phyloP scores from a whole-genome alignment of 1,139 yeast species.

The Pichia cactophila region DNA sequence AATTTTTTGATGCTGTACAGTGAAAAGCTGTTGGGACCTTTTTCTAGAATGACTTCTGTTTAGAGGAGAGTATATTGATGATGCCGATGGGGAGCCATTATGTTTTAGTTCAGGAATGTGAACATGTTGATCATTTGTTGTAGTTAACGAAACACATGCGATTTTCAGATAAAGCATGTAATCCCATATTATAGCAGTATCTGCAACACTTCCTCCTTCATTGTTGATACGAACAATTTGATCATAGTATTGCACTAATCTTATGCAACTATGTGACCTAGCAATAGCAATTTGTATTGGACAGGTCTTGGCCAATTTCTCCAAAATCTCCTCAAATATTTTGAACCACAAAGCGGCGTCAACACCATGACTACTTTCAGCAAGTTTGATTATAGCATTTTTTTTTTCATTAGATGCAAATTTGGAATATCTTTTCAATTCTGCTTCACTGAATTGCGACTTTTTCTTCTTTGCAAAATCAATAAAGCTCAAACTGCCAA shows the following conservation, averaged over 20 bases:
- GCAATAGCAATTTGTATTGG: slow-evolving; percentile 94
- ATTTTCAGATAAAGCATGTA: slow-evolving; percentile 68
- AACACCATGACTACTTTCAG: slow-evolving; percentile 89
- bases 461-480: slow-evolving; percentile 55
- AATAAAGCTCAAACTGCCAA: slow-evolving; percentile 63
- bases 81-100: slow-evolving; percentile 11
- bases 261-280: slow-evolving; percentile 83
- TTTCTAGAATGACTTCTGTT: slow-evolving; percentile 50
- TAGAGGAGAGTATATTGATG: slow-evolving; percentile 22
- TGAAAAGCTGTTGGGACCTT: slow-evolving; percentile 65
- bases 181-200: slow-evolving; percentile 29
- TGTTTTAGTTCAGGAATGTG: slow-evolving; percentile 41
- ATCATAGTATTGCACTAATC: slow-evolving; percentile 87
- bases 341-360: slow-evolving; percentile 95
- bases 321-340: slow-evolving; percentile 69
- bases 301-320: slow-evolving; percentile 67
- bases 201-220: slow-evolving; percentile 32
- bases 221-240: slow-evolving; percentile 59
- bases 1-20: slow-evolving; percentile 82
- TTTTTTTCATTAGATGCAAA: slow-evolving; percentile 49
- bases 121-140: slow-evolving; percentile 76
- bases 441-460: slow-evolving; percentile 72
- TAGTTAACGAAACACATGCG: slow-evolving; percentile 86
- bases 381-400: slow-evolving; percentile 62
- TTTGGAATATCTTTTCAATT: slow-evolving; percentile 61